Evolutionary conservation across 768 basidiomycete species (phyloP).

Genomic region (Tricholoma saponaceum): DNA sequence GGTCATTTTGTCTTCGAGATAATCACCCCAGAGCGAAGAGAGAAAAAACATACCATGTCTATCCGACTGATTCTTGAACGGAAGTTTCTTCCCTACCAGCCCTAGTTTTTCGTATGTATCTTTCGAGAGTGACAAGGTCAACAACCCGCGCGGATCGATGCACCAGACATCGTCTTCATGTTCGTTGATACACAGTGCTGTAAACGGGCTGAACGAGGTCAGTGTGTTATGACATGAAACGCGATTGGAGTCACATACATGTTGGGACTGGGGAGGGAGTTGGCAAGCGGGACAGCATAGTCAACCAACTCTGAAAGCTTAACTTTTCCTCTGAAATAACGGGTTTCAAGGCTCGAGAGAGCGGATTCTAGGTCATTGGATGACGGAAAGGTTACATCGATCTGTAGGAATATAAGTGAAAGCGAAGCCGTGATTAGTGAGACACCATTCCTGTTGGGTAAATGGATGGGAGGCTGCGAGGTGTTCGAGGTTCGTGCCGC

Average conservation of each 20-base stretch:
- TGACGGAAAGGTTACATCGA: conserved; percentile 61
- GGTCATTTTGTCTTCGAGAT: background rate
- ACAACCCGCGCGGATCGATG: conserved; percentile 55
- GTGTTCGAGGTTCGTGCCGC: conserved; percentile 23
- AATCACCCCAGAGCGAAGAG: background rate
- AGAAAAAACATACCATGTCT: conserved; percentile 39
- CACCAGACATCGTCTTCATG: conserved; percentile 62
- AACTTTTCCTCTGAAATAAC: conserved; percentile 41
- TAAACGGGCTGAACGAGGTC: conserved; percentile 16
- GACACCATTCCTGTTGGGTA: conserved; percentile 39
- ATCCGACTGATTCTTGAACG: conserved; percentile 47
- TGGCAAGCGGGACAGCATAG: conserved; percentile 28
- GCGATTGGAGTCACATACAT: background rate
- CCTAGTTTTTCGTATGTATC: conserved; percentile 60
- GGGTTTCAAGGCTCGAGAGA: conserved; percentile 37
- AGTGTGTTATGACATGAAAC: background rate
- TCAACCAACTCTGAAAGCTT: conserved; percentile 41
- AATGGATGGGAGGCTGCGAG: conserved; percentile 45
- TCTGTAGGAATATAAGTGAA: conserved; percentile 28
- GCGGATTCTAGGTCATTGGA: conserved; percentile 30
- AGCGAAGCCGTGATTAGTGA: background rate
- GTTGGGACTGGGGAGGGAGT: conserved; percentile 3
- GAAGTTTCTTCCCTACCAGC: conserved; percentile 49
- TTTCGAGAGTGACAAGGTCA: conserved; percentile 55
- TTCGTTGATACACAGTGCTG: conserved; percentile 30